Percentiles rank a stretch among this genome's conserved stretches.
Evolutionary conservation across 345 rosid genomes (phyloP).

Genomic region (Cardiospermum halicacabum): DNA sequence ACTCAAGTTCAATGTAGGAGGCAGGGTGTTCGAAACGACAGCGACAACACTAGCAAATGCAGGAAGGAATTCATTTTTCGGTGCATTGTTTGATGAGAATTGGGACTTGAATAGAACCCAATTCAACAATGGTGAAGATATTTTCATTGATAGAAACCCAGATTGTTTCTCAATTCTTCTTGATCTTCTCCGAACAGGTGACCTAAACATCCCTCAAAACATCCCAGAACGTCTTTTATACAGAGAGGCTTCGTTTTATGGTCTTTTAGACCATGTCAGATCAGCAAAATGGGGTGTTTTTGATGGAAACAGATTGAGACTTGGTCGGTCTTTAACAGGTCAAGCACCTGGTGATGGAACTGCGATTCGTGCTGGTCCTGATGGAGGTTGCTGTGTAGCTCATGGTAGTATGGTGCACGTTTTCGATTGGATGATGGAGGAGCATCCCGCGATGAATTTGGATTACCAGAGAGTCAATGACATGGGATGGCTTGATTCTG

Average conservation of each 20-base stretch:
- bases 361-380: slow-evolving; percentile 86
- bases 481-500: slow-evolving; percentile 70
- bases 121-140: slow-evolving; percentile 26
- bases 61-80: slow-evolving; percentile 84
- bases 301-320: slow-evolving; percentile 72
- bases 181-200: slow-evolving; percentile 97
- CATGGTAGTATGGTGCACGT: slow-evolving; percentile 92
- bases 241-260: slow-evolving; percentile 82
- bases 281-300: slow-evolving; percentile 80
- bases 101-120: slow-evolving; percentile 54
- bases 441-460: slow-evolving; percentile 67
- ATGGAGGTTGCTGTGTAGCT: slow-evolving; percentile 93
- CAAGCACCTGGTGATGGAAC: slow-evolving; percentile 96
- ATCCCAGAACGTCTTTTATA: slow-evolving; percentile 67
- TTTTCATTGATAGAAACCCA: slow-evolving; percentile 82
- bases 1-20: slow-evolving; percentile 85
- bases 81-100: slow-evolving; percentile 71
- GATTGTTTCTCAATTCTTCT: slow-evolving; percentile 88
- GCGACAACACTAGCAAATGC: slow-evolving; percentile 89
- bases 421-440: slow-evolving; percentile 86
- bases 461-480: slow-evolving; percentile 93
- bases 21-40: slow-evolving; percentile 85
- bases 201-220: slow-evolving; percentile 61
- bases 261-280: slow-evolving; percentile 69
- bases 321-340: slow-evolving; percentile 56